Base-by-base conservation (phyloP, 169 alveolate genomes). In the Plasmodium cynomolgi region DNA sequence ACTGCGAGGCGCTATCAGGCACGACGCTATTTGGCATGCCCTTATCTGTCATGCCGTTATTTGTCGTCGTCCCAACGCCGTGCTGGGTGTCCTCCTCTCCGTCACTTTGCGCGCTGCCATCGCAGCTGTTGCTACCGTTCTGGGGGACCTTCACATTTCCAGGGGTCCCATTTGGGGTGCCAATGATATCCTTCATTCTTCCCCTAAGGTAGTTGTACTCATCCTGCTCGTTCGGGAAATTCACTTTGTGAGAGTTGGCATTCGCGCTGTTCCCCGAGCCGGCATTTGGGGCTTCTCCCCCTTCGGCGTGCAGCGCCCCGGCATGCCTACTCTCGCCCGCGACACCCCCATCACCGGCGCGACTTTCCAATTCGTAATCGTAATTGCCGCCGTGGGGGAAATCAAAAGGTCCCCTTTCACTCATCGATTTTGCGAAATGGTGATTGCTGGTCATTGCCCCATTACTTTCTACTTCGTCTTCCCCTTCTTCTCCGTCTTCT, bases 171-270 rank as follows among this genome's bases (percentile, higher is more conserved):
- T 13, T 68, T 23, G 41, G 7, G 37, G 37, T 23, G 34, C 77
- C 37, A n/a, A 29, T 29, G 5, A 68, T 26, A 68, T 68, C 77
- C 37, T 68, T 68, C 77, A 68, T 68, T 26, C 77, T 68, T 9
- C n/a, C 77, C 77, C 77, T 68, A 11, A 17, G 77, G 77, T 68
- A 68, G 77, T 62, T n/a, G 33, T 68, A 26, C 77, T 1, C 77
- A 29, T 68, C 77, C 77, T 68, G n/a, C 37, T 68, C 77, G 33
- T 68, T 68, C 6, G 77, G 71, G 81, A 75, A 79, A 47, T 86
- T 37, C 37, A 79, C 20, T 50, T 86, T 86, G 11, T 34, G 31
- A 4, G 84, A 75, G 44, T 41, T 86, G 39, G 13, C 34, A 31
- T 77, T 77, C 1, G 44, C 62, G 44, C 15, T n/a, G 26, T 17